Conservation (phyloP, 768 basidiomycete species). For the Russula virescens region DNA sequence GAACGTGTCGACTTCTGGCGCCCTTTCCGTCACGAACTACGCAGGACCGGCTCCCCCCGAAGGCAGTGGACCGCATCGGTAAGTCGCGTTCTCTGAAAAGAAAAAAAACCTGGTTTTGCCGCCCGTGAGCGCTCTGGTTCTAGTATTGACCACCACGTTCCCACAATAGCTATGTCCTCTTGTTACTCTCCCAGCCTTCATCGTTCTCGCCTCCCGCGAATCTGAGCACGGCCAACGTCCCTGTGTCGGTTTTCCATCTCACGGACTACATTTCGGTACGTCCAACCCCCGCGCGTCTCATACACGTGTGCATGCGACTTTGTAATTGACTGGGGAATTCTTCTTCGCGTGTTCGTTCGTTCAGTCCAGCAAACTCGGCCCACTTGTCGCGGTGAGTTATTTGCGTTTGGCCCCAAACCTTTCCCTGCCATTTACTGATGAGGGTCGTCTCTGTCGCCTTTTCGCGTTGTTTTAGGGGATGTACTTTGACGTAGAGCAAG, state of each 20-base stretch:
- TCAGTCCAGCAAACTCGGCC: conserved; percentile 50
- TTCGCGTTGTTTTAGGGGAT: conserved; percentile 42
- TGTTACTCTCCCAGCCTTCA: conserved; percentile 58
- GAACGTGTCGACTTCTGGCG: conserved; percentile 40
- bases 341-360: conserved; percentile 1
- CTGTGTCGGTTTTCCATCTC: conserved; percentile 53
- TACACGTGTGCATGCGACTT: neutral
- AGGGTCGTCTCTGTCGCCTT: neutral
- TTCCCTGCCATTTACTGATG: neutral
- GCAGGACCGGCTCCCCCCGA: conserved; percentile 64
- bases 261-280: conserved; percentile 50
- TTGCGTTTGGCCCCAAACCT: neutral
- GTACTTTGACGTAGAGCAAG: conserved; percentile 72
- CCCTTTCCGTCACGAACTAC: conserved; percentile 53
- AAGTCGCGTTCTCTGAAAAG: neutral
- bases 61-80: conserved; percentile 74
- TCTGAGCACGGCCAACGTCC: conserved; percentile 43
- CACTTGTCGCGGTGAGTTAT: conserved; percentile 50
- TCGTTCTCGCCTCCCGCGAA: conserved; percentile 56
- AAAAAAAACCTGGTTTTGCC: too few species aligned
- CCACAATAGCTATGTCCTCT: conserved; percentile 54
- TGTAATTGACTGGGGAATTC: neutral
- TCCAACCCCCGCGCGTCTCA: neutral
- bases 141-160: too few species aligned
- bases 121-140: too few species aligned